These are phyloP conservation scores for Whalleya microplaca DNA, from an alignment of 2,329 filamentous ascomycete genomes.

Conservation along the genomic window DNA sequence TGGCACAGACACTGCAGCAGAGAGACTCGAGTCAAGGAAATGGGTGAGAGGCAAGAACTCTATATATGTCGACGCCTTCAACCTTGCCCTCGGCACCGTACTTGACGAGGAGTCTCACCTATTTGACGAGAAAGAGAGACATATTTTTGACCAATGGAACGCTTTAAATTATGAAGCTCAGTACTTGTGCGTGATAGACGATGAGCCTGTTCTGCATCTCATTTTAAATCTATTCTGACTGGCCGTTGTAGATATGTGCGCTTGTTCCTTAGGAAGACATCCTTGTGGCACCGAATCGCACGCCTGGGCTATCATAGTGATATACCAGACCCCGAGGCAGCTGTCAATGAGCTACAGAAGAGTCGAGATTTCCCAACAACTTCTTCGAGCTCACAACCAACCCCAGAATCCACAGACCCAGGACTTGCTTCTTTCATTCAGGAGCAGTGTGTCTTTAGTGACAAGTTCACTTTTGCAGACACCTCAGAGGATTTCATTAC, in stretches of 20 bases:
- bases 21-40: conserved; percentile 53
- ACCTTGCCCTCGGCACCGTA: conserved; percentile 86
- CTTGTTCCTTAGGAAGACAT: conserved; percentile 88
- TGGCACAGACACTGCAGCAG: conserved; percentile 50
- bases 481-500: conserved; percentile 73
- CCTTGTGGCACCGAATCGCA: conserved; percentile 84
- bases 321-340: conserved; percentile 71
- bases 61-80: conserved; percentile 97
- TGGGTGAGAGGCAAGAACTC: conserved; percentile 83
- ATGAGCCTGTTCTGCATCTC: conserved; percentile 12
- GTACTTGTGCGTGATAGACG: conserved; percentile 69
- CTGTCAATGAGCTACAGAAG: conserved; percentile 67
- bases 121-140: conserved; percentile 78
- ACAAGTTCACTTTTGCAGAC: conserved; percentile 78
- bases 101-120: conserved; percentile 86
- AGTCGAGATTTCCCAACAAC: conserved; percentile 56
- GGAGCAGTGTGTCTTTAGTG: conserved; percentile 51
- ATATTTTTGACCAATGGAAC: conserved; percentile 78
- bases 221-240: conserved; percentile 17
- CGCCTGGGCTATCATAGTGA: conserved; percentile 81
- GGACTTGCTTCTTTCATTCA: conserved; percentile 39
- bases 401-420: conserved; percentile 23
- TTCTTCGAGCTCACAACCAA: conserved; percentile 15
- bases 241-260: conserved; percentile 74
- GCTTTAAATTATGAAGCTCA: conserved; percentile 80